Percentiles rank a stretch among this genome's conserved stretches.
These are phyloP conservation scores for Kentomonas sorsogonicus DNA, from an alignment of 208 protist species.

Conservation along the genomic window DNA sequence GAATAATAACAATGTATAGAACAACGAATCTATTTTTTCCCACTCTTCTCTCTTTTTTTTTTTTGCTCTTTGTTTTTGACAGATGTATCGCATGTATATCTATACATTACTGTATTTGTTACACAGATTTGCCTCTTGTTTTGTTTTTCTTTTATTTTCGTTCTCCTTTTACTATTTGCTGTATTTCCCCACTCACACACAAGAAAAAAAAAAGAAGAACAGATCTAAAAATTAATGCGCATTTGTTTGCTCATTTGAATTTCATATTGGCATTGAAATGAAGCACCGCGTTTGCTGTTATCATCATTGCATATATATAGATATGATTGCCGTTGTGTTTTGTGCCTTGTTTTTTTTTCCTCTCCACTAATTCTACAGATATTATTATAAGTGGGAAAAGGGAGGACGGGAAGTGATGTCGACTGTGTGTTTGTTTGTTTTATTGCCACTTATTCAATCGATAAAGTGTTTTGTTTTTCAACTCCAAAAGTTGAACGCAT, in stretches of 20 bases:
- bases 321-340: too few species aligned
- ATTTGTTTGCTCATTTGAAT: not conserved
- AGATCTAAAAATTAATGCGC: not conserved
- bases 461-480: too few species aligned
- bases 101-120: not conserved
- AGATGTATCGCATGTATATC: not conserved
- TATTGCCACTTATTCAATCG: too few species aligned
- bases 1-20: not conserved
- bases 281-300: too few species aligned
- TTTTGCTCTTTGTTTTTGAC: not conserved
- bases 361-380: too few species aligned
- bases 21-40: not conserved
- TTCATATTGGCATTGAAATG: not conserved
- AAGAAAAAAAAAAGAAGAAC: conserved; percentile 8
- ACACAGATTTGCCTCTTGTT: not conserved
- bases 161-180: not conserved
- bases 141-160: not conserved
- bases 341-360: too few species aligned
- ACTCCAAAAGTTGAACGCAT: too few species aligned
- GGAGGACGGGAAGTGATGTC: too few species aligned
- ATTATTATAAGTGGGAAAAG: too few species aligned
- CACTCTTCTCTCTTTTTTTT: conserved; percentile 1
- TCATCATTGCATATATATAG: too few species aligned
- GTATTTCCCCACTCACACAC: not conserved
- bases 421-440: too few species aligned